Base-by-base conservation (phyloP, 164 flowering plant genomes). In the Houttuynia cordata region DNA sequence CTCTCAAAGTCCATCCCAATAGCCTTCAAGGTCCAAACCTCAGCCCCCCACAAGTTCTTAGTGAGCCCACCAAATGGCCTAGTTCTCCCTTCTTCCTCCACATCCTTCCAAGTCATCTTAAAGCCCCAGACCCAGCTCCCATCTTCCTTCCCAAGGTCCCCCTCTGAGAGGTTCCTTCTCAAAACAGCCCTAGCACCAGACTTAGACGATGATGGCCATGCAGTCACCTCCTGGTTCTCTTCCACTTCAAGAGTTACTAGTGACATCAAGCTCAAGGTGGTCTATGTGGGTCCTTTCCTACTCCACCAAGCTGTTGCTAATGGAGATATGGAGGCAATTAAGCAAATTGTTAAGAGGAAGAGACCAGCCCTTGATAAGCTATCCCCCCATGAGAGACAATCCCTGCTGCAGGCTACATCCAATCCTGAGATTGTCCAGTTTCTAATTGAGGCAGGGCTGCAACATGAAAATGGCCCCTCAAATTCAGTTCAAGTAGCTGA, bases 1-100 rank as follows among this genome's bases (percentile, higher is more conserved):
- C 84, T 83, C 69, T 53, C 52, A 71, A 6, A 78, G 55, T 62
- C 77, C 53, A 39, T 69, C 51, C 73, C 84, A 1, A 47, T 85
- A 0, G 86, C 84, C 25, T 87, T 81, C 81, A 85, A 85, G 65
- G 78, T 87, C 68, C 91, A 87, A 64, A 87, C 95, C 57, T 84
- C 95, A 4, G 81, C 94, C 4, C 90, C 94, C 0, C 72, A 81
- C 70, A 84, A 84, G 67, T 87, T 87, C 75, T 75, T 83, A 0
- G 95, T 87, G 2, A 83, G 78, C 68, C 95, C 87, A 21, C 85
- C 95, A 20, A 72, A 58, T n/a, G 90, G 88, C 3, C 68, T 83
- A 58, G 68, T 87, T 65, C 74, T 74, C 49, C 88, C 88, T 1
- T 63, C 70, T 9, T 73, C 84, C 63, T 24, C 62, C 62, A 54